Evolutionary conservation across 169 alveolate genomes (phyloP).

Genomic region (Cryptosporidium tyzzeri): DNA sequence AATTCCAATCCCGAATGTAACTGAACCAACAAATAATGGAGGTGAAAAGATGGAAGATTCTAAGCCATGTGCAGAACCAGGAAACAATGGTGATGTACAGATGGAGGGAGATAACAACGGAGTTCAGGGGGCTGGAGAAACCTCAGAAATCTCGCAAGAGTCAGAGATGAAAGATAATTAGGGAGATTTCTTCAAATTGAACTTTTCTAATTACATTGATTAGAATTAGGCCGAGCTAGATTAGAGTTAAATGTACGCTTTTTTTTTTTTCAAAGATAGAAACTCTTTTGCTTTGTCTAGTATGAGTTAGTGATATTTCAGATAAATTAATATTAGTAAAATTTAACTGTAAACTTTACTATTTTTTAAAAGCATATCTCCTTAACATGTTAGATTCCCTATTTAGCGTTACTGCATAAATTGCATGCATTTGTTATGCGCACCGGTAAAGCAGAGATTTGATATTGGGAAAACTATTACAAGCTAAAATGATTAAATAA

Average conservation of each 20-base stretch:
- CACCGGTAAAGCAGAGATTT: too few species aligned
- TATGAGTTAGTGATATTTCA: background rate
- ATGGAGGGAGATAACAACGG: background rate
- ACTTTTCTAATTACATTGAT: background rate
- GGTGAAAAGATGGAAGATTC: constrained; percentile 8
- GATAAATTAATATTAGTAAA: background rate
- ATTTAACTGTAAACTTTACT: background rate
- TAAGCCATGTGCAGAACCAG: background rate
- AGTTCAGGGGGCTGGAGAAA: background rate
- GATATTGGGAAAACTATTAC: too few species aligned
- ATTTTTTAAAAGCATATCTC: too few species aligned
- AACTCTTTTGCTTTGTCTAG: background rate
- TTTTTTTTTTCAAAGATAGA: background rate
- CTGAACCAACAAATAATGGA: background rate
- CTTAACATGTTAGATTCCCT: too few species aligned
- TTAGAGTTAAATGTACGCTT: background rate
- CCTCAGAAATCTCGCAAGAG: background rate
- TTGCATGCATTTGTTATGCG: too few species aligned
- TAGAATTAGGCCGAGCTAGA: background rate
- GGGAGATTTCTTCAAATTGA: background rate
- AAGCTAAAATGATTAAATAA: too few species aligned
- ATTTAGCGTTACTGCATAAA: too few species aligned
- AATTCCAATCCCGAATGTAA: constrained; percentile 38
- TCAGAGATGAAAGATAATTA: constrained; percentile 1
- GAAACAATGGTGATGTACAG: background rate